Evolutionary conservation across 225 moss, liverwort and hornwort species (phyloP).

Genomic region (Pleurozium schreberi): DNA sequence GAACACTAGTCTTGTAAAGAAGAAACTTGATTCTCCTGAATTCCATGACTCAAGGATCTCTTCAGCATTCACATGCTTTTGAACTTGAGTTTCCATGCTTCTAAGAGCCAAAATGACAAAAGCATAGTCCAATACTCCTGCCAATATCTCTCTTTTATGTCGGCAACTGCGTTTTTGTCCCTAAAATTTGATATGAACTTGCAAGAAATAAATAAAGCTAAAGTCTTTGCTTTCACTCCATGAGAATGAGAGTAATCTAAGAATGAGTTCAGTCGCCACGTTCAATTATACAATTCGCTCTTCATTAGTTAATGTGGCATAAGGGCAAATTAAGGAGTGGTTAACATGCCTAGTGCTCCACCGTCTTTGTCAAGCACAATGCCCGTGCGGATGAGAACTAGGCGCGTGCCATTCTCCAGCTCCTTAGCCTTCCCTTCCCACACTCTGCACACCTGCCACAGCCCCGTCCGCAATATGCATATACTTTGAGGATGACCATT

Average conservation of each 20-base stretch:
- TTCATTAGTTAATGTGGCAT: background rate
- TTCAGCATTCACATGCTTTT: background rate
- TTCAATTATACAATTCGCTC: background rate
- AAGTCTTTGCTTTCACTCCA: background rate
- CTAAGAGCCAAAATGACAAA: background rate
- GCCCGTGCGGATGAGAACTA: slow-evolving; percentile 85
- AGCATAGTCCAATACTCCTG: background rate
- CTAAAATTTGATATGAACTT: background rate
- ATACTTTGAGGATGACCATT: background rate
- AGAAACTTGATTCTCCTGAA: background rate
- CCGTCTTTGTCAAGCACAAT: slow-evolving; percentile 95
- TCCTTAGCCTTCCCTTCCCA: slow-evolving; percentile 80
- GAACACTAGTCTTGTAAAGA: background rate
- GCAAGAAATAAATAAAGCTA: background rate
- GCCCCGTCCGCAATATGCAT: slow-evolving; percentile 9
- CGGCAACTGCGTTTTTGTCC: background rate
- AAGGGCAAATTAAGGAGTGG: background rate
- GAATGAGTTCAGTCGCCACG: background rate
- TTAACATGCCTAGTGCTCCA: slow-evolving; percentile 54
- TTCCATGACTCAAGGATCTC: background rate
- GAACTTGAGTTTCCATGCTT: background rate
- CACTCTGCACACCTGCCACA: slow-evolving; percentile 83
- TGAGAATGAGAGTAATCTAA: background rate
- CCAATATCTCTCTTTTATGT: background rate
- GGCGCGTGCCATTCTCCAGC: slow-evolving; percentile 62